phyloP scores from a whole-genome alignment of 805 yeast genomes.

The Teunomyces lycoperdinae region DNA sequence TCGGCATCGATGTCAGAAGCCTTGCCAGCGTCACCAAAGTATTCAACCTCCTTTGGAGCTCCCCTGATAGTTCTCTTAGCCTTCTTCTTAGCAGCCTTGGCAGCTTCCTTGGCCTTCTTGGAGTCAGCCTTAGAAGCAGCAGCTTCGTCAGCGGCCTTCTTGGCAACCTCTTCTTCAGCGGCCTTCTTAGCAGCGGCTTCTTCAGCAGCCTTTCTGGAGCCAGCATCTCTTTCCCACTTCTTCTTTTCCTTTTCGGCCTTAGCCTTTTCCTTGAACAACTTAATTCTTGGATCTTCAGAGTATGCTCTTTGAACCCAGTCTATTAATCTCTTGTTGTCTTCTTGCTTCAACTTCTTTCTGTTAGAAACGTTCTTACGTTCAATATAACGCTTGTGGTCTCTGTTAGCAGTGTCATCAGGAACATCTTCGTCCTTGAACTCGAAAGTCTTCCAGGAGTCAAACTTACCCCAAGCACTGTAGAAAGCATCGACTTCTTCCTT shows the following conservation, averaged over 20 bases:
- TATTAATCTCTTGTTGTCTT: constrained; percentile 86
- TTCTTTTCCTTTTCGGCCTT: constrained; percentile 89
- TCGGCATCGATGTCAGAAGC: constrained; percentile 74
- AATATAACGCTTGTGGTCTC: constrained; percentile 98
- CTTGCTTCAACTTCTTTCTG: constrained; percentile 96
- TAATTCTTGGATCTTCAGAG: constrained; percentile 92
- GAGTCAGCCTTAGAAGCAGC: constrained; percentile 58
- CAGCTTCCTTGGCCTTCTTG: constrained; percentile 88
- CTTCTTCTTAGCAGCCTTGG: constrained; percentile 98
- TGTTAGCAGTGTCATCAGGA: constrained; percentile 98
- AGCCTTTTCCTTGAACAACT: constrained; percentile 87
- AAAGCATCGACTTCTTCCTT: constrained; percentile 84
- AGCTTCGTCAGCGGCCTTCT: constrained; percentile 71
- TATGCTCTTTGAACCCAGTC: constrained; percentile 86
- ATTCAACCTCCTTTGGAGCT: constrained; percentile 76
- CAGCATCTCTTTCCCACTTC: constrained; percentile 99
- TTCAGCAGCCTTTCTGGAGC: constrained; percentile 95
- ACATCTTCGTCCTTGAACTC: constrained; percentile 98
- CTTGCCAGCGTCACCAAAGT: constrained; percentile 76
- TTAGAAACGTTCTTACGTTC: constrained; percentile 97
- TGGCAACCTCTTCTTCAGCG: constrained; percentile 79
- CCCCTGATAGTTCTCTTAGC: constrained; percentile 84
- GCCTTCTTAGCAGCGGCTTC: constrained; percentile 82
- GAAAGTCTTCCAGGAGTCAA: constrained; percentile 97
- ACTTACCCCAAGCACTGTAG: constrained; percentile 88